Evolutionary conservation across 1,284 basidiomycete species (phyloP).

Genomic region (Pyrrhoderma noxium): DNA sequence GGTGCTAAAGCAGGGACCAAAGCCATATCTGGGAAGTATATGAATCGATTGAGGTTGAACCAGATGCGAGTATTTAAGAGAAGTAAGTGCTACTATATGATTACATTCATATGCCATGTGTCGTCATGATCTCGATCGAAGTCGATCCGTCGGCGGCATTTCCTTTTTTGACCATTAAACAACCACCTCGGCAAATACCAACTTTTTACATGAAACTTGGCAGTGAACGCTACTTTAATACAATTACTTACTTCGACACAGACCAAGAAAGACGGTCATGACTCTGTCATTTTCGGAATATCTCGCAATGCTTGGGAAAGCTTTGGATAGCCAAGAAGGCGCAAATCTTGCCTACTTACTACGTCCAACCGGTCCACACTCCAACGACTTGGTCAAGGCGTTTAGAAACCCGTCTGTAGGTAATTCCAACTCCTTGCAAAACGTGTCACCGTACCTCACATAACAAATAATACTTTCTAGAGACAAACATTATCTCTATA

Average conservation of each 20-base stretch:
- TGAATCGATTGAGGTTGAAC: no score
- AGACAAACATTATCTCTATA: slow-evolving; percentile 46
- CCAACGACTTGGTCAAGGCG: slow-evolving; percentile 64
- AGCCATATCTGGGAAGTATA: slow-evolving; percentile 52
- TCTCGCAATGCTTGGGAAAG: slow-evolving; percentile 52
- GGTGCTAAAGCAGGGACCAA: slow-evolving; percentile 73
- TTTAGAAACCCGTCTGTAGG: slow-evolving; percentile 60
- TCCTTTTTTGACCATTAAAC: no score
- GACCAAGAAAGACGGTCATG: background rate
- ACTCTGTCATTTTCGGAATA: slow-evolving; percentile 44
- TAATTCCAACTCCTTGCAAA: slow-evolving; percentile 12
- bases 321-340: slow-evolving; percentile 57
- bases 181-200: no score
- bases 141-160: no score
- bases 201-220: no score
- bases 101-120: no score
- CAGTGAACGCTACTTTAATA: no score
- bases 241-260: no score
- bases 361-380: slow-evolving; percentile 64
- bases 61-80: no score
- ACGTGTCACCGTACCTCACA: background rate
- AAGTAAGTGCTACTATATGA: no score
- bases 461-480: slow-evolving; percentile 5
- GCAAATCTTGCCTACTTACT: slow-evolving; percentile 63
- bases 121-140: no score